Evolutionary conservation across 371 early-diverging fungal genomes (phyloP), one percentile per base, ranked within the genome.

Genomic region (Nematocida parisii): DNA sequence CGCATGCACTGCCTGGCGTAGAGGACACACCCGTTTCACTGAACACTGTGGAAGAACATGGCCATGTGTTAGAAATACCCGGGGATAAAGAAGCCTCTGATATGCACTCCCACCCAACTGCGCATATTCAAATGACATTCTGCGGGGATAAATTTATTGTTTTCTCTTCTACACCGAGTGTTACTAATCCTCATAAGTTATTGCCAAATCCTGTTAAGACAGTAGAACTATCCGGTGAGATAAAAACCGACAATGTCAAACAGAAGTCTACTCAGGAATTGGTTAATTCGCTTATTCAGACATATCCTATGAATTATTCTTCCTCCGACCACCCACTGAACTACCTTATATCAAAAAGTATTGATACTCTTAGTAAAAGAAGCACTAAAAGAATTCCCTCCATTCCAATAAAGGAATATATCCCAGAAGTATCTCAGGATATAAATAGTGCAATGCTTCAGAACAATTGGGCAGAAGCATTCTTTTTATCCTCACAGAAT

Each of bases 381-480:
- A 18, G 44, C 20, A 13, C 39, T 13, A 46, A 39, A 73, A 73
- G 73, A 62, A 33, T 11, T 13, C 46, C 61, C 5, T 9, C 50
- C 24, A 20, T 1, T 1, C 42, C 57, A 7, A 40, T 50, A 1
- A 18, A 4, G n/a, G 61, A n/a, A 11, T 47, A 9, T 45, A 44
- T 40, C 3, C 60, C 60, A 9, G 60, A 9, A 20, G 46, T 13
- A 5, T 22, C 46, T 1, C 42, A 47, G 39, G 45, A 61, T 18
- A 47, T 73, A 18, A 44, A 60, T 62, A 39, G 44, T 11, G 50
- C 54, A 9, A 9, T 73, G 9, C 50, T 15, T 6, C 33, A 52
- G 33, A 73, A 73, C 45, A 61, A 73, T 45, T 73, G 73, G 73
- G 61, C 61, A 61, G 61, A 60, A 46, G 73, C 61, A 11, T 46